Conservation (phyloP, 2,329 filamentous ascomycete species). For the Penicillium sp. region DNA sequence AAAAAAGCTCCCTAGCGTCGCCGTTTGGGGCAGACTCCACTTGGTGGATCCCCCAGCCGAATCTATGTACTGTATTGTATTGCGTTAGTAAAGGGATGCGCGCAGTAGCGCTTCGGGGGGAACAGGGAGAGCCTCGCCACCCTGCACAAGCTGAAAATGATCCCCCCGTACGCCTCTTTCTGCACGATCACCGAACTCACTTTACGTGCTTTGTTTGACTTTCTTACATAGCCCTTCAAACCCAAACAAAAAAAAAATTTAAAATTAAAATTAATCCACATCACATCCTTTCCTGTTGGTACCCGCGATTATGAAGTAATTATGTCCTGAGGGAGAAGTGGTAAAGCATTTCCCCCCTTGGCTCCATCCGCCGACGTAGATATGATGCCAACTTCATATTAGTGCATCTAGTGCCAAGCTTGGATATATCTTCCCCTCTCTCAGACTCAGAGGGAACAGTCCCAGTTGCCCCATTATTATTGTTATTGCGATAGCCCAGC, state of each 20-base stretch:
- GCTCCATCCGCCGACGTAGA: constrained; percentile 14
- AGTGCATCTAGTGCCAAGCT: constrained; percentile 1
- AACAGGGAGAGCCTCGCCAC: constrained; percentile 20
- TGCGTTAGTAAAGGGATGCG: constrained; percentile 19
- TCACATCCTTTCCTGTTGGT: neutral
- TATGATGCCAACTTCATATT: constrained; percentile 20
- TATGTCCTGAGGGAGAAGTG: constrained; percentile 5
- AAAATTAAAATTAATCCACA: neutral
- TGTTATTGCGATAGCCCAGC: neutral
- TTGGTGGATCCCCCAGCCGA: constrained; percentile 11
- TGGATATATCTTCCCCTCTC: neutral
- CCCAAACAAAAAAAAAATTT: neutral
- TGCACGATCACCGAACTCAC: constrained; percentile 1
- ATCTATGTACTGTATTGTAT: constrained; percentile 14
- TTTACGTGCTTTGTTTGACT: neutral
- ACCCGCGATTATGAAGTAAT: constrained; percentile 5
- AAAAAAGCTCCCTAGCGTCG: constrained; percentile 24
- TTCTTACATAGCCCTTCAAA: neutral
- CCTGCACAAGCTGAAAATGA: neutral
- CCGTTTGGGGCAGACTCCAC: constrained; percentile 18
- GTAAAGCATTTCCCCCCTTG: neutral
- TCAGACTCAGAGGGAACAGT: neutral
- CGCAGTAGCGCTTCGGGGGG: constrained; percentile 22
- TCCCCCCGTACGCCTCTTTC: neutral
- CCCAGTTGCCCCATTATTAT: neutral